Percentiles rank a stretch among this genome's conserved stretches.
Evolutionary conservation across 2,329 filamentous ascomycete genomes (phyloP).

Genomic region (Alternaria incomplexa): DNA sequence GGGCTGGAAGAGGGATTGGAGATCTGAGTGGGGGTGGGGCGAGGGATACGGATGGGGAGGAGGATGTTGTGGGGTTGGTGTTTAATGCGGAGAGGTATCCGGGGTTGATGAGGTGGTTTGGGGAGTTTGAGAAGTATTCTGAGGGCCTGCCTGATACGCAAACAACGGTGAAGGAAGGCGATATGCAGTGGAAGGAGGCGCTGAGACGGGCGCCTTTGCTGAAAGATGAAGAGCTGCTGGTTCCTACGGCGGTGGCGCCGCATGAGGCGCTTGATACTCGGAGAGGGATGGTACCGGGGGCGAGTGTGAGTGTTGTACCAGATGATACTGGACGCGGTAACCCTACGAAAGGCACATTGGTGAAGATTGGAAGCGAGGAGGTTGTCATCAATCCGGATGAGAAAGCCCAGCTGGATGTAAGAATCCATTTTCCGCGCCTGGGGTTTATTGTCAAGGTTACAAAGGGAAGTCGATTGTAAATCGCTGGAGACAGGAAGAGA

Average conservation of each 20-base stretch:
- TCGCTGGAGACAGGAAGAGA: too few relatives aligned
- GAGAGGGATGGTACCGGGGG: constrained; percentile 39
- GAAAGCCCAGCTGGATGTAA: constrained; percentile 40
- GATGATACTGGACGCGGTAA: constrained; percentile 51
- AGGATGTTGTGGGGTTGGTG: constrained; percentile 31
- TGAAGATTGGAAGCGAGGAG: constrained; percentile 50
- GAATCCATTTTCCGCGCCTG: constrained; percentile 50
- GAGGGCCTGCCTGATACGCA: constrained; percentile 36
- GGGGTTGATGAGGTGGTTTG: constrained; percentile 45
- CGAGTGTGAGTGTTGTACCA: constrained; percentile 43
- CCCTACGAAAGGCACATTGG: constrained; percentile 46
- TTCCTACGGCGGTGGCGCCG: constrained; percentile 39
- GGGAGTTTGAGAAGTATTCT: constrained; percentile 41
- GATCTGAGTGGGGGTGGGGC: constrained; percentile 47
- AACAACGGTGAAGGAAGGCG: constrained; percentile 14
- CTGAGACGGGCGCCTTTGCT: constrained; percentile 1
- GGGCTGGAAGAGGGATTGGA: constrained; percentile 40
- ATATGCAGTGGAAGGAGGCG: constrained; percentile 13
- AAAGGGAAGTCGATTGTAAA: background rate
- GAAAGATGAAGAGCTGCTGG: constrained; percentile 25
- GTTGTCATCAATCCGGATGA: constrained; percentile 45
- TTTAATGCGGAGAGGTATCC: constrained; percentile 50
- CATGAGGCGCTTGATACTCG: constrained; percentile 36
- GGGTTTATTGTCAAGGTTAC: constrained; percentile 45
- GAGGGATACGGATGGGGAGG: constrained; percentile 19